Percentiles rank a stretch among this genome's conserved stretches.
phyloP scores from a whole-genome alignment of 1,284 basidiomycete species.

The Melampsora medusae region DNA sequence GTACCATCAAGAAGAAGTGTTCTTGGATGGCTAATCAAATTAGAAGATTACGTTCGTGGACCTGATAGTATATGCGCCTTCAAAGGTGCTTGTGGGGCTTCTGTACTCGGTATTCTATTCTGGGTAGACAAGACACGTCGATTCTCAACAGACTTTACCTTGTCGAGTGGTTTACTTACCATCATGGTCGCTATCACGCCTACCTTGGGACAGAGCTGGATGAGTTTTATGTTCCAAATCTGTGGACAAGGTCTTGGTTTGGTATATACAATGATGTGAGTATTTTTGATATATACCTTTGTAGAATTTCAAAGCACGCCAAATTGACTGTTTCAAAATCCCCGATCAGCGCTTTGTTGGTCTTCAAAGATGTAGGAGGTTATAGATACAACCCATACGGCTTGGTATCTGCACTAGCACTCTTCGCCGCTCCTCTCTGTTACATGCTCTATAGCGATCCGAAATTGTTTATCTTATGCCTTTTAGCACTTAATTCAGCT shows the following conservation, averaged over 20 bases:
- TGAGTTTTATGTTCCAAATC: conserved; percentile 55
- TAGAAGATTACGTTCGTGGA: conserved; percentile 50
- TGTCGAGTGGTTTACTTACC: conserved; percentile 54
- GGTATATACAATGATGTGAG: conserved; percentile 45
- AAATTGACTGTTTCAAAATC: conserved; percentile 46
- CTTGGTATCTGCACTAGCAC: conserved; percentile 47
- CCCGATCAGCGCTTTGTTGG: conserved; percentile 47
- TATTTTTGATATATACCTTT: conserved; percentile 46
- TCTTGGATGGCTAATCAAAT: conserved; percentile 48
- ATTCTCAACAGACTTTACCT: conserved; percentile 54
- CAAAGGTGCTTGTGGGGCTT: conserved; percentile 52
- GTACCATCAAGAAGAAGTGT: conserved; percentile 46
- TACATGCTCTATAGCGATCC: conserved; percentile 53
- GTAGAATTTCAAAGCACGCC: too few species aligned
- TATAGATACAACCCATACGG: conserved; percentile 54
- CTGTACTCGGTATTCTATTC: conserved; percentile 51
- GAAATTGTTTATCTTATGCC: conserved; percentile 48
- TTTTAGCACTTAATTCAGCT: conserved; percentile 53
- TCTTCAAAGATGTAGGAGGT: conserved; percentile 55
- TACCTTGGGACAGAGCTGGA: conserved; percentile 52
- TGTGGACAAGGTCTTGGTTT: conserved; percentile 49
- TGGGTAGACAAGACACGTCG: conserved; percentile 49
- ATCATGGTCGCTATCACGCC: conserved; percentile 55
- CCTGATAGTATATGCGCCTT: conserved; percentile 52
- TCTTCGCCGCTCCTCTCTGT: conserved; percentile 50